Base-by-base conservation (phyloP, 495 filamentous ascomycete genomes). In the Aspergillus baeticus region DNA sequence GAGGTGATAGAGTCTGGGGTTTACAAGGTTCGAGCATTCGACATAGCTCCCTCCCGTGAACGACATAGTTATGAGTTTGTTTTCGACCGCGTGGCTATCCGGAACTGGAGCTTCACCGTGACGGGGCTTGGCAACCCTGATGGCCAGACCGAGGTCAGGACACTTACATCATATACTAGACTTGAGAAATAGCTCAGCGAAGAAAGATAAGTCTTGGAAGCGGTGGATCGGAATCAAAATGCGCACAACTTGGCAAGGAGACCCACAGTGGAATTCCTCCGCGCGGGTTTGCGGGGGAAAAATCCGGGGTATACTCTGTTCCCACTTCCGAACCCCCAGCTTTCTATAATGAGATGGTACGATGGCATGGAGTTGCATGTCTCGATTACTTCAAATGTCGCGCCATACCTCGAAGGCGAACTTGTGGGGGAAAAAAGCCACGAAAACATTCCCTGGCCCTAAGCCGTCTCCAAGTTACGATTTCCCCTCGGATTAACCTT, bases 31-130 rank as follows among this genome's bases (percentile, higher is more conserved):
- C 49, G 49, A 50, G 57, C 53, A 2, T 20, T 38, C n/a, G 38
- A 17, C 13, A 2, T 41, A 10, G 20, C 18, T 18, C 7, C 41
- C 37, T 18, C 31, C 15, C 18, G 14, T 1, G n/a, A 44, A 7
- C n/a, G 11, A 21, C 14, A 15, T 26, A 41, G 5, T 0, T 57
- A 57, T 33, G 55, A 62, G 6, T 74, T 72, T 59, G 54, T 39
- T 7, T 74, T 75, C 43, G 26, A 29, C 26, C 26, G 26, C 26
- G 26, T 29, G 26, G 26, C 26, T 3, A 29, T 29, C 26, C 26
- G 26, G 26, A 3, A 8, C 26, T 29, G 26, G 26, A 29, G 26
- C 26, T 8, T 4, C 26, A 29, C 26, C 3, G 26, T 29, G 26
- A 29, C 26, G 26, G 4, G 26, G 26, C 26, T 8, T 8, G 26